Conservation (phyloP, 164 flowering plant species). For the Chloranthus sessilifolius region DNA sequence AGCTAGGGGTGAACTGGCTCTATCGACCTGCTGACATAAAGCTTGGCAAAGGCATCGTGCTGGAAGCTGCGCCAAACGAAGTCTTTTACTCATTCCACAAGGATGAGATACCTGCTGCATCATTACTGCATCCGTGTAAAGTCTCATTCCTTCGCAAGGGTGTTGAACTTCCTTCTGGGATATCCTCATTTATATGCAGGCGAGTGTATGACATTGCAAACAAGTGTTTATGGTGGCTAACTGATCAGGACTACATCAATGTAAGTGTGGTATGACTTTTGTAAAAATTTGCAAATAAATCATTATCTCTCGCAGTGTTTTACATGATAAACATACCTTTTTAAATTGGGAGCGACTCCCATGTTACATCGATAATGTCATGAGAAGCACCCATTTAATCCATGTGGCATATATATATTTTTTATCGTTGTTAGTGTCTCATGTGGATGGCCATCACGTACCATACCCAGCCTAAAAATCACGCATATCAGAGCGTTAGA, state of each 20-base stretch:
- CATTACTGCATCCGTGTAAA: conserved; percentile 96
- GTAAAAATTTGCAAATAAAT: too few relatives aligned
- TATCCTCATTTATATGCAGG: conserved; percentile 83
- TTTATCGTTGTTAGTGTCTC: too few relatives aligned
- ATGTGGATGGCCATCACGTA: too few relatives aligned
- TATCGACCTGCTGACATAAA: conserved; percentile 83
- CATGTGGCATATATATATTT: too few relatives aligned
- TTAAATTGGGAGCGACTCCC: too few relatives aligned
- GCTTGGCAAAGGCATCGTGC: conserved; percentile 67
- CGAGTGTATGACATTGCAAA: conserved; percentile 75
- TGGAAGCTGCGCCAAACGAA: conserved; percentile 92
- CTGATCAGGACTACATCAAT: conserved; percentile 78
- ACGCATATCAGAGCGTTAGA: too few relatives aligned
- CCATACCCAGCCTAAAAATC: too few relatives aligned
- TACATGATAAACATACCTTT: too few relatives aligned
- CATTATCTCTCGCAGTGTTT: too few relatives aligned
- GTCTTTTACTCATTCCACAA: conserved; percentile 86
- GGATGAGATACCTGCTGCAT: conserved; percentile 91
- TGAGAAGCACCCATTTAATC: too few relatives aligned
- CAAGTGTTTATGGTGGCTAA: conserved; percentile 94
- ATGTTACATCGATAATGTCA: too few relatives aligned
- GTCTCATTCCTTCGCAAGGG: conserved; percentile 95
- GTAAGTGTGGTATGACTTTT: too few relatives aligned
- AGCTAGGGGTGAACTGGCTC: conserved; percentile 79
- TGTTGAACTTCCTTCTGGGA: conserved; percentile 80